phyloP scores from a whole-genome alignment of 257 asterid species.

The Gentiana dahurica region DNA sequence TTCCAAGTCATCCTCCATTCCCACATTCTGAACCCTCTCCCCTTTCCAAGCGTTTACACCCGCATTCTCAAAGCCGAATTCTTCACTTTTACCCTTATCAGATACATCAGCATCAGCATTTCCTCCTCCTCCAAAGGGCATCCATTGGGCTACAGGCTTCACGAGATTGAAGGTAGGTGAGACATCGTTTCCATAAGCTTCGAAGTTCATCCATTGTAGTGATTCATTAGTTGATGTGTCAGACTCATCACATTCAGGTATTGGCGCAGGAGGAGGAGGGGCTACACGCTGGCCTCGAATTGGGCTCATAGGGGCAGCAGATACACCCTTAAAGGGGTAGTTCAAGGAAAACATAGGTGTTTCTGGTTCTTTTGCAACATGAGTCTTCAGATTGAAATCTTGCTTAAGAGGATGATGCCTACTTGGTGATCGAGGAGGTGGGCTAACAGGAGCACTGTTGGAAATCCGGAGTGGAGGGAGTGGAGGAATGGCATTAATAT shows the following conservation, averaged over 20 bases:
- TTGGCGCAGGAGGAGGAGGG: conserved; percentile 55
- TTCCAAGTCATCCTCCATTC: conserved; percentile 84
- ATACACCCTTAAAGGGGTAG: conserved; percentile 79
- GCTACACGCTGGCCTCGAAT: conserved; percentile 53
- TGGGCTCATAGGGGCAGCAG: conserved; percentile 96
- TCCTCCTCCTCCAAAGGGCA: conserved; percentile 9
- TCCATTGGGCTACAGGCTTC: conserved; percentile 35
- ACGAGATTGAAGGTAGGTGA: conserved; percentile 89
- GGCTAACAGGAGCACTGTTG: conserved; percentile 91
- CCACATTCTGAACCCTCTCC: conserved; percentile 88
- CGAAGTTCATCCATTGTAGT: conserved; percentile 89
- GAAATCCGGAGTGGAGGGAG: conserved; percentile 89
- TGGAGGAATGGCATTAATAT: conserved; percentile 49
- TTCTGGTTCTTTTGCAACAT: conserved; percentile 42
- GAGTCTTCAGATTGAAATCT: conserved; percentile 41
- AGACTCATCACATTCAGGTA: conserved; percentile 93
- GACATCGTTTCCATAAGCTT: conserved; percentile 30
- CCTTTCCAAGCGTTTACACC: conserved; percentile 98
- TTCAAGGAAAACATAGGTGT: conserved; percentile 71
- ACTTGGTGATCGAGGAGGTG: conserved; percentile 88
- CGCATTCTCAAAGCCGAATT: conserved; percentile 52
- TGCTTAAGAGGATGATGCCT: conserved; percentile 51
- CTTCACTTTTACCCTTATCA: conserved; percentile 74
- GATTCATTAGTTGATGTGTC: conserved; percentile 82
- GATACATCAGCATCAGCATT: conserved; percentile 21